A percentile compares a stretch with the other conserved stretches of the same genome.
phyloP scores from a whole-genome alignment of 768 basidiomycete genomes.

The Hypholoma sublateritium region DNA sequence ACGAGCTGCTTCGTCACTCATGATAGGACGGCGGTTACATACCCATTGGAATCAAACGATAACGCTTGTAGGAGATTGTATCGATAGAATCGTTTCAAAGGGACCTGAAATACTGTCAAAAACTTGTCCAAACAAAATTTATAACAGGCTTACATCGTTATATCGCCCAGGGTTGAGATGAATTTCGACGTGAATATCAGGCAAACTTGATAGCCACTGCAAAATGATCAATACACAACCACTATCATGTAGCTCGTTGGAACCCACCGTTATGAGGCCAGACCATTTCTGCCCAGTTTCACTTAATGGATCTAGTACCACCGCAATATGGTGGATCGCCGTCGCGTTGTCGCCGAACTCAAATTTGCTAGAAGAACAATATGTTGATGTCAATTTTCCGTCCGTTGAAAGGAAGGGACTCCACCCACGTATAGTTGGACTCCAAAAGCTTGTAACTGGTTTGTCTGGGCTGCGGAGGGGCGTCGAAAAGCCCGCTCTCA shows the following conservation, averaged over 20 bases:
- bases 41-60: slow-evolving; percentile 73
- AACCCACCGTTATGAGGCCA: slow-evolving; percentile 63
- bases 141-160: slow-evolving; percentile 55
- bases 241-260: no score
- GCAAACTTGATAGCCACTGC: slow-evolving; percentile 66
- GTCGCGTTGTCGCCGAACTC: slow-evolving; percentile 64
- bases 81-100: slow-evolving; percentile 91
- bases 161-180: slow-evolving; percentile 72
- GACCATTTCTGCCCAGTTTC: slow-evolving; percentile 87
- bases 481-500: slow-evolving; percentile 71
- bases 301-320: slow-evolving; percentile 83
- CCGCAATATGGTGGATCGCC: slow-evolving; percentile 68
- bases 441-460: slow-evolving; percentile 60
- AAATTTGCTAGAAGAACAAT: slow-evolving; percentile 51
- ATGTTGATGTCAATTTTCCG: neutral
- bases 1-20: neutral
- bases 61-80: slow-evolving; percentile 62
- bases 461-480: slow-evolving; percentile 57
- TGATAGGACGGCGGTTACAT: slow-evolving; percentile 21
- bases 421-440: slow-evolving; percentile 62
- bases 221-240: neutral
- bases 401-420: neutral
- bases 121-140: neutral
- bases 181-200: slow-evolving; percentile 70
- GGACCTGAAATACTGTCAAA: slow-evolving; percentile 52